Conservation (phyloP, 371 early-diverging fungal genomes). For the Mucor sp. region DNA sequence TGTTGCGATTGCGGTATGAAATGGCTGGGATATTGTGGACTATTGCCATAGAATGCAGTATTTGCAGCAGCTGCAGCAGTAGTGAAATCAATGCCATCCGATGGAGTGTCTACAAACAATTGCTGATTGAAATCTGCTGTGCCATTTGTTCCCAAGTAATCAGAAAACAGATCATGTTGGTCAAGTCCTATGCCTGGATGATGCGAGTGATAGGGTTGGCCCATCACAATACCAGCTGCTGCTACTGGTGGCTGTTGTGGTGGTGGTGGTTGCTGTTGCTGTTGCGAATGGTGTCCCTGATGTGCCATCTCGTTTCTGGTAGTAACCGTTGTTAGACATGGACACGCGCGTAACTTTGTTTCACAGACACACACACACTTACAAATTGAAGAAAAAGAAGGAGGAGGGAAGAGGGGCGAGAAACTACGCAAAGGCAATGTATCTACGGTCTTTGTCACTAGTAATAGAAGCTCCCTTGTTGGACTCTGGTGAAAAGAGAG, state of each 20-base stretch:
- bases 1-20: conserved; percentile 19
- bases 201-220: neutral
- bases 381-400: neutral
- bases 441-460: neutral
- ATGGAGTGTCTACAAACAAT: conserved; percentile 15
- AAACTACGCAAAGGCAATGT: neutral
- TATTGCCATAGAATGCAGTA: conserved; percentile 13
- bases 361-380: neutral
- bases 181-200: neutral
- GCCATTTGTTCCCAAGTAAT: conserved; percentile 1
- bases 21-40: conserved; percentile 24
- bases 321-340: neutral
- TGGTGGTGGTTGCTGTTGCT: conserved; percentile 12
- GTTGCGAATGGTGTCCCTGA: conserved; percentile 6
- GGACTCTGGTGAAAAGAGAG: neutral
- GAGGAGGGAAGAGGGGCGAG: neutral
- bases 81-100: neutral
- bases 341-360: neutral
- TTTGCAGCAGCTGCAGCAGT: neutral
- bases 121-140: conserved; percentile 8
- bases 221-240: conserved; percentile 12
- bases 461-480: neutral
- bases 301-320: neutral
- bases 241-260: conserved; percentile 10
- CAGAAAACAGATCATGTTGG: conserved; percentile 13